Evolutionary conservation across 495 filamentous ascomycete genomes (phyloP).

Genomic region (Opeltia flavorubescens): DNA sequence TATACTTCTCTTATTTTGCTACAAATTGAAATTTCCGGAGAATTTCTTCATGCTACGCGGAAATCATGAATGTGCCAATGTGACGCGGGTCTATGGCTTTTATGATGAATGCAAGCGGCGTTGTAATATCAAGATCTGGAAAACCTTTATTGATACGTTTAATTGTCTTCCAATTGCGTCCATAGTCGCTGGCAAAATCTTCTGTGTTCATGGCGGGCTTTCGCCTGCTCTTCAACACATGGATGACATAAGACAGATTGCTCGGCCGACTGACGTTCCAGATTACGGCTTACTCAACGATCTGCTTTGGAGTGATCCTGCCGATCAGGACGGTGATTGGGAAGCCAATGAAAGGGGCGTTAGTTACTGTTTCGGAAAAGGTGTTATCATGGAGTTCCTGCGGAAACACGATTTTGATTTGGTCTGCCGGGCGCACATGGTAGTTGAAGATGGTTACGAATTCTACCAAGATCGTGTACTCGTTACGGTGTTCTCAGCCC

Average conservation of each 20-base stretch:
- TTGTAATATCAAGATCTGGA: slow-evolving; percentile 98
- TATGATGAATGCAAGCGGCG: slow-evolving; percentile 98
- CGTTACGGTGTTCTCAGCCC: slow-evolving; percentile 95
- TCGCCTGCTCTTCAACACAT: slow-evolving; percentile 89
- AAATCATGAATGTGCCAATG: slow-evolving; percentile 98
- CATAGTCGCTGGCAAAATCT: slow-evolving; percentile 96
- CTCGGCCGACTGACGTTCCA: slow-evolving; percentile 89
- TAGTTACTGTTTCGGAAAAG: slow-evolving; percentile 97
- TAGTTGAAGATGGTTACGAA: slow-evolving; percentile 98
- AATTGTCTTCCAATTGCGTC: slow-evolving; percentile 91
- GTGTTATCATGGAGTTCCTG: slow-evolving; percentile 94
- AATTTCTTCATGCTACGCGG: slow-evolving; percentile 97
- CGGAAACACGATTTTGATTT: slow-evolving; percentile 92
- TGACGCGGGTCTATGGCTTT: slow-evolving; percentile 96
- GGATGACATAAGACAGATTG: slow-evolving; percentile 96
- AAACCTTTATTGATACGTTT: slow-evolving; percentile 96
- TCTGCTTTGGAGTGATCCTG: slow-evolving; percentile 93
- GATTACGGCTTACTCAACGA: slow-evolving; percentile 96
- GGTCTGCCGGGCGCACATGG: slow-evolving; percentile 97
- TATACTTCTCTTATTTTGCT: slow-evolving; percentile 88
- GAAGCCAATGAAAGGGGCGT: slow-evolving; percentile 94
- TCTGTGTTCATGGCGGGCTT: slow-evolving; percentile 93
- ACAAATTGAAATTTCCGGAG: slow-evolving; percentile 96
- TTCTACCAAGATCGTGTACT: slow-evolving; percentile 94
- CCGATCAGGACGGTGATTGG: slow-evolving; percentile 97